Conservation (phyloP, 2,329 filamentous ascomycete species). For the Trematosphaeria pertusa region DNA sequence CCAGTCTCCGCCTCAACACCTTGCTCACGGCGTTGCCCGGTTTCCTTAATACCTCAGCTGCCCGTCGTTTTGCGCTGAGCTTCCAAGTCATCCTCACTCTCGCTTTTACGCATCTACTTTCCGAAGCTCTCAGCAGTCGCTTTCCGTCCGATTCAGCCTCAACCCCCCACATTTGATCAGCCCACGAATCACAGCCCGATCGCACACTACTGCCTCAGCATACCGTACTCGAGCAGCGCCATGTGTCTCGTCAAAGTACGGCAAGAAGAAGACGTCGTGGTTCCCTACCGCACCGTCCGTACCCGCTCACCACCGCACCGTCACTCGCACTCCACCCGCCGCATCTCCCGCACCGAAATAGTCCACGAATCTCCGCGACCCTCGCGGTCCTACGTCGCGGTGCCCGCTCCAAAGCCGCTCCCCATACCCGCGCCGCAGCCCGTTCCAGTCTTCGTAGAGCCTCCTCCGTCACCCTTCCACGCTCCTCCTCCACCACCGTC, state of each 20-base stretch:
- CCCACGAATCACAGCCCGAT: constrained; percentile 43
- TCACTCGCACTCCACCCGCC: constrained; percentile 32
- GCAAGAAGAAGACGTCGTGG: constrained; percentile 53
- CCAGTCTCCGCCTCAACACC: constrained; percentile 27
- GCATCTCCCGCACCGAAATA: constrained; percentile 41
- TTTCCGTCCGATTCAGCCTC: constrained; percentile 15
- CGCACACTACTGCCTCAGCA: constrained; percentile 27
- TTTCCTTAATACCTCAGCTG: constrained; percentile 22
- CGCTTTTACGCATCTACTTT: background rate
- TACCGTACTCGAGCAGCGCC: too few relatives aligned
- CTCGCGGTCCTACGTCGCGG: constrained; percentile 38
- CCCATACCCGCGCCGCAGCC: constrained; percentile 50
- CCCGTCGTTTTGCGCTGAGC: background rate
- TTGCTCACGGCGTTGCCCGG: constrained; percentile 22
- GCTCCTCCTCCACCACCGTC: constrained; percentile 36
- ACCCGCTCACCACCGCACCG: constrained; percentile 39
- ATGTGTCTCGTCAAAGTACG: constrained; percentile 58
- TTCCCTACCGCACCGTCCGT: constrained; percentile 47
- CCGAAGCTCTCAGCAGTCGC: background rate
- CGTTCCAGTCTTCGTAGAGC: constrained; percentile 49
- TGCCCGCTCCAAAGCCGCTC: constrained; percentile 40
- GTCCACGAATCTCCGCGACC: constrained; percentile 40
- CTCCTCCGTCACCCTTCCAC: too few relatives aligned
- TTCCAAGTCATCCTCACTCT: background rate
- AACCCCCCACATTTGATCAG: constrained; percentile 36